phyloP scores from a whole-genome alignment of 2,329 filamentous ascomycete species.

The Monosporascus sp. region DNA sequence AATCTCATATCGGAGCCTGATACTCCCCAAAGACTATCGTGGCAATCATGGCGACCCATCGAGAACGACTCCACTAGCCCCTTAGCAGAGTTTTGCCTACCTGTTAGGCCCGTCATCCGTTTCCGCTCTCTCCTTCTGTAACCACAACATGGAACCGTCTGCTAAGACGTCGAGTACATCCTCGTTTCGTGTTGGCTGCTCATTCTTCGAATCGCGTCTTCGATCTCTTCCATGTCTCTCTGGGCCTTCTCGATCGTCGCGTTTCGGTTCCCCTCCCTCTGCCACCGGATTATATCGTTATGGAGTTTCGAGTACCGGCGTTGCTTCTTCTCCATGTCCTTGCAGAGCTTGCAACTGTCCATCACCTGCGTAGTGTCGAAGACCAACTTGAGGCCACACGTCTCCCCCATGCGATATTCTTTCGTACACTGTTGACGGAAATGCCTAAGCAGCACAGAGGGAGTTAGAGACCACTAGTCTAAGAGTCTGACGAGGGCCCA shows the following conservation, averaged over 20 bases:
- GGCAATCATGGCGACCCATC: not conserved
- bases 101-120: not conserved
- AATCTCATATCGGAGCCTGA: conserved; percentile 7
- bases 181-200: conserved; percentile 31
- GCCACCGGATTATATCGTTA: conserved; percentile 72
- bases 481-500: too few species aligned
- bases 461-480: not conserved
- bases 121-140: conserved; percentile 8
- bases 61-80: not conserved
- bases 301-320: conserved; percentile 70
- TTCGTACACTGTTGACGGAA: conserved; percentile 91
- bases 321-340: conserved; percentile 81
- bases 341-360: conserved; percentile 76
- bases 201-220: conserved; percentile 52
- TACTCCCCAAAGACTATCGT: not conserved
- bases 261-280: conserved; percentile 65
- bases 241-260: conserved; percentile 70
- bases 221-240: conserved; percentile 62
- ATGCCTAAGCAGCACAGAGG: conserved; percentile 33
- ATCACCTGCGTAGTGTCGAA: conserved; percentile 62
- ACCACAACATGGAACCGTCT: not conserved
- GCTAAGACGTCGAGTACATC: conserved; percentile 34
- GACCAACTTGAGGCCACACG: conserved; percentile 88
- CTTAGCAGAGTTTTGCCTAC: not conserved
- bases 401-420: conserved; percentile 94